Conservation (phyloP, 768 basidiomycete species). For the Boletus reticulatus region DNA sequence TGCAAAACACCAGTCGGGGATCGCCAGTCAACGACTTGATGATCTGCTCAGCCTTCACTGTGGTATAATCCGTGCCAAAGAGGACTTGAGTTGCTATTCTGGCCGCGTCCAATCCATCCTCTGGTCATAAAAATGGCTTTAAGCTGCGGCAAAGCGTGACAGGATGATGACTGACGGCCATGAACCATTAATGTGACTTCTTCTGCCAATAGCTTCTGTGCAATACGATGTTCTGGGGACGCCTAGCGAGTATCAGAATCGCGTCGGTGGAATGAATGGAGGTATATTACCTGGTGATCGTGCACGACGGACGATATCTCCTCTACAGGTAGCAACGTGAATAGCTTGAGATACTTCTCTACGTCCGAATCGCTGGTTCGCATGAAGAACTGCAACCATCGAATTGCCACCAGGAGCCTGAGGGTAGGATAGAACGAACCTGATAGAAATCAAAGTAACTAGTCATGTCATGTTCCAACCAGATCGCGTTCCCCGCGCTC, state of each 20-base stretch:
- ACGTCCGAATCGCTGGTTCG: conserved; percentile 80
- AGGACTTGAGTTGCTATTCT: conserved; percentile 44
- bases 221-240: conserved; percentile 40
- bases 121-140: conserved; percentile 25
- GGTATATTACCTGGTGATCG: conserved; percentile 51
- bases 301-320: conserved; percentile 56
- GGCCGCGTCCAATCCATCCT: conserved; percentile 39
- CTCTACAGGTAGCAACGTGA: conserved; percentile 69
- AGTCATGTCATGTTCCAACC: conserved; percentile 78
- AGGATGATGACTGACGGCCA: conserved; percentile 39
- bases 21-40: conserved; percentile 62
- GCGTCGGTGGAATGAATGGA: background rate
- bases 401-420: background rate
- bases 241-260: conserved; percentile 12
- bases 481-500: conserved; percentile 93
- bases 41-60: conserved; percentile 55
- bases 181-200: conserved; percentile 63
- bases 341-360: conserved; percentile 72
- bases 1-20: conserved; percentile 56
- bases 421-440: conserved; percentile 38
- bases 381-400: conserved; percentile 74
- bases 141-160: background rate
- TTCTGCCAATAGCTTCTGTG: conserved; percentile 51
- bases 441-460: conserved; percentile 95
- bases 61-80: conserved; percentile 37